Percentiles rank a stretch among this genome's conserved stretches.
Conservation (phyloP, 108 stramenopile genomes). For the Phaeodactylum tricornutum region DNA sequence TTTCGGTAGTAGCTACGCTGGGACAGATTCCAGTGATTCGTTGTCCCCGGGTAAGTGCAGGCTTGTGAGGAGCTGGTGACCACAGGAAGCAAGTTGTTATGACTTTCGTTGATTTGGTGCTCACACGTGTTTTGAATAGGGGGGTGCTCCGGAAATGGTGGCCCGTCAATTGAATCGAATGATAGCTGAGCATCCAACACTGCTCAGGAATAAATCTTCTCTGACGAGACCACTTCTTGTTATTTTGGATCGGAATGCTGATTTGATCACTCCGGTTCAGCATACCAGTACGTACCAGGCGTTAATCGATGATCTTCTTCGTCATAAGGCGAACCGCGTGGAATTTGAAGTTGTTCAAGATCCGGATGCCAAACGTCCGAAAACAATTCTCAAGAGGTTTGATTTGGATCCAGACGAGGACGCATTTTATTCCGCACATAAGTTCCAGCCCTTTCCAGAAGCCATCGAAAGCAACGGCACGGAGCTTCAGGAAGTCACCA, state of each 20-base stretch:
- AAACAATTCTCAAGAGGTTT: constrained; percentile 68
- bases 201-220: constrained; percentile 32
- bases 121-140: constrained; percentile 25
- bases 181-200: constrained; percentile 76
- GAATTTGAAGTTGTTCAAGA: constrained; percentile 59
- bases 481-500: constrained; percentile 87
- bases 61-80: background rate
- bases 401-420: constrained; percentile 90
- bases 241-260: constrained; percentile 91
- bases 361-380: constrained; percentile 30
- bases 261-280: constrained; percentile 85
- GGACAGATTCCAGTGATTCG: constrained; percentile 90
- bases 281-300: constrained; percentile 96
- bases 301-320: constrained; percentile 90
- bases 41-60: constrained; percentile 57
- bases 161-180: constrained; percentile 82
- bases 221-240: constrained; percentile 84
- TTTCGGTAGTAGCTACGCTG: constrained; percentile 83
- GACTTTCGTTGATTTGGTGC: background rate
- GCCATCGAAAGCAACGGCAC: constrained; percentile 93
- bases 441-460: constrained; percentile 92
- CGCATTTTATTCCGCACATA: constrained; percentile 80
- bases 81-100: background rate
- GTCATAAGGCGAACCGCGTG: constrained; percentile 85
- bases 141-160: constrained; percentile 95